Base-by-base conservation (phyloP, 371 early-diverging fungal species). In the Lichtheimia ornata region DNA sequence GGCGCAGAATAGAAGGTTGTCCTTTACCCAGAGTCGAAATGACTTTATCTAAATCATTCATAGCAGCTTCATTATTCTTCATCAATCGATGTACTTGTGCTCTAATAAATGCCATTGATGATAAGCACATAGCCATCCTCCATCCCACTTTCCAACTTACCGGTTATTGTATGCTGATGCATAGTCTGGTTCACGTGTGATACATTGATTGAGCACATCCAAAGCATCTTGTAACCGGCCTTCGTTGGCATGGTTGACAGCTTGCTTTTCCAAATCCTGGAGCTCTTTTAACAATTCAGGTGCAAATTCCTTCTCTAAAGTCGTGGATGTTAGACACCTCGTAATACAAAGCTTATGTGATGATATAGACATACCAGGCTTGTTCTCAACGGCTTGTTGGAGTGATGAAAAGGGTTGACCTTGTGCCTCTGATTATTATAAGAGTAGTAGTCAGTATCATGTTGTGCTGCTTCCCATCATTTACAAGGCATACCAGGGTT, bases 101-200 rank as follows among this genome's bases (percentile, higher is more conserved):
- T 56, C 92, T 83, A 51, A 42, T 52, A 64, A 27, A 15, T 25
- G 5, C 13, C 13, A 14, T 17, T 14, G 27, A 47, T 47, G 35
- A 55, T 53, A 17, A 30, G 22, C n/a, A 30, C 35, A 5, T 9
- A 9, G 35, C 11, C 6, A 0, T 11, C 35, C 2, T 17, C 18
- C 40, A 59, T 17, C 14, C 54, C 53, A 49, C 42, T 57, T 80
- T 17, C 14, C 54, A 50, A 49, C 42, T 57, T 80, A 88, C 87
- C 92, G 74, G 76, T 95, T 95, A 73, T 94, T 95, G 69, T 91
- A 93, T 0, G 86, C 91, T 2, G 92, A 90, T 20, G 93, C 88
- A 73, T 93, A 93, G 27, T 71, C 66, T 5, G 87, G 84, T 65
- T 86, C 88, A 11, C 84, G 61, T 12, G 56, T 47, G 40, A 91